These are phyloP conservation scores for Lepidium africanum DNA, from an alignment of 345 rosid genomes.

Conservation along the genomic window DNA sequence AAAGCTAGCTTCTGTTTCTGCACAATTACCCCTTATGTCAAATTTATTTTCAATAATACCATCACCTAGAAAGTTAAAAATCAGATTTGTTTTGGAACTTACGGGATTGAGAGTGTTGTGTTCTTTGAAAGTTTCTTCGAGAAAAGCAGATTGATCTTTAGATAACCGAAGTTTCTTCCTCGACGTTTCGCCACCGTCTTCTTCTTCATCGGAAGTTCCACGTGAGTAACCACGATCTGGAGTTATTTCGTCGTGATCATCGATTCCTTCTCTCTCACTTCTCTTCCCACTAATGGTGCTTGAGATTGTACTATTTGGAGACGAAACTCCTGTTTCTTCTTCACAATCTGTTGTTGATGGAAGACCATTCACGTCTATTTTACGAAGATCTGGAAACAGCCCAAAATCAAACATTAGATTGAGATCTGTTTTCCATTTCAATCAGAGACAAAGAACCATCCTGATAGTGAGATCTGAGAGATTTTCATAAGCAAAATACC, in stretches of 20 bases:
- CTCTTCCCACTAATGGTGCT: conserved; percentile 80
- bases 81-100: conserved; percentile 17
- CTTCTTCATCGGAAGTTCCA: conserved; percentile 89
- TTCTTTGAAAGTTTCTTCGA: conserved; percentile 93
- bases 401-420: not conserved
- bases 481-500: not conserved
- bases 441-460: not conserved
- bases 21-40: not conserved
- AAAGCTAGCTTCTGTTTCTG: conserved; percentile 90
- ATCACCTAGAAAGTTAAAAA: not conserved
- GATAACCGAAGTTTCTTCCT: conserved; percentile 91
- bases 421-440: not conserved
- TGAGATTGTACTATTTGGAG: conserved; percentile 93
- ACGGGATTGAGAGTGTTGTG: conserved; percentile 98
- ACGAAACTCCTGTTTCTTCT: conserved; percentile 83
- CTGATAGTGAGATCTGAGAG: not conserved
- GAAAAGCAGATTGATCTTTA: conserved; percentile 87
- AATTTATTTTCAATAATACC: not conserved
- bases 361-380: conserved; percentile 82
- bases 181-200: conserved; percentile 69
- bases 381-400: conserved; percentile 56
- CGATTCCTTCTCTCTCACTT: conserved; percentile 65
- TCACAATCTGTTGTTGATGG: conserved; percentile 55
- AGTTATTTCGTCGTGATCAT: conserved; percentile 52
- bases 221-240: conserved; percentile 62